Conservation (phyloP, 768 basidiomycete species). For the Sarcomyxa edulis region DNA sequence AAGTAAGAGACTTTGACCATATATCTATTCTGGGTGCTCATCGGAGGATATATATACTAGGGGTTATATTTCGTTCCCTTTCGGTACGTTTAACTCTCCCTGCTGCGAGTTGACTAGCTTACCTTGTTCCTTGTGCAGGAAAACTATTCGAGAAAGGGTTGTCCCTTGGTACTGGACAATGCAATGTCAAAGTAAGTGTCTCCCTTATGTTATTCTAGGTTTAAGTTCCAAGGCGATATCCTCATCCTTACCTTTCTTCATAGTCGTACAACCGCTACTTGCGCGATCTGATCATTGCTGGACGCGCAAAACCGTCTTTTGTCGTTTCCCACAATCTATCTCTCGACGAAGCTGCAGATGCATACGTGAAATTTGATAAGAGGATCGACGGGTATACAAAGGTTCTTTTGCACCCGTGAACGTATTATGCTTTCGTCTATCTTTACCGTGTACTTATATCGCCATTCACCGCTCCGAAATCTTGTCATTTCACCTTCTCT, state of each 20-base stretch:
- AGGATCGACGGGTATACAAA: slow-evolving; percentile 50
- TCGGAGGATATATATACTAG: slow-evolving; percentile 13
- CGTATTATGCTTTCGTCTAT: neutral
- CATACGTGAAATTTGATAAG: slow-evolving; percentile 51
- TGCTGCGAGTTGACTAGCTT: too few relatives aligned
- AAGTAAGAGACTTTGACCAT: slow-evolving; percentile 29
- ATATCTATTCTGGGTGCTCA: neutral
- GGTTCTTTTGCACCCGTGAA: slow-evolving; percentile 44
- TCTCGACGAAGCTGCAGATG: slow-evolving; percentile 41
- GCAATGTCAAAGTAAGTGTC: slow-evolving; percentile 43
- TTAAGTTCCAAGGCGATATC: neutral
- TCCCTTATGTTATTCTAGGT: neutral
- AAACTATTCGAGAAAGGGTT: slow-evolving; percentile 54
- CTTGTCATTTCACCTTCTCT: too few relatives aligned
- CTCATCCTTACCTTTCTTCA: slow-evolving; percentile 1
- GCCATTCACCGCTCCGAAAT: too few relatives aligned
- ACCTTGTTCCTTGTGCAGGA: slow-evolving; percentile 6
- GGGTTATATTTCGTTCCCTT: slow-evolving; percentile 49
- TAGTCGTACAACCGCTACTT: slow-evolving; percentile 50
- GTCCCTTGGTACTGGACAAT: slow-evolving; percentile 49
- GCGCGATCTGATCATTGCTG: slow-evolving; percentile 48
- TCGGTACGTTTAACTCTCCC: slow-evolving; percentile 31
- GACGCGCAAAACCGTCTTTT: slow-evolving; percentile 48
- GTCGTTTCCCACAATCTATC: slow-evolving; percentile 49
- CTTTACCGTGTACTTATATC: too few relatives aligned